These are phyloP conservation scores for Thymus quinquecostatus DNA, from an alignment of 257 asterid species.

Conservation along the genomic window DNA sequence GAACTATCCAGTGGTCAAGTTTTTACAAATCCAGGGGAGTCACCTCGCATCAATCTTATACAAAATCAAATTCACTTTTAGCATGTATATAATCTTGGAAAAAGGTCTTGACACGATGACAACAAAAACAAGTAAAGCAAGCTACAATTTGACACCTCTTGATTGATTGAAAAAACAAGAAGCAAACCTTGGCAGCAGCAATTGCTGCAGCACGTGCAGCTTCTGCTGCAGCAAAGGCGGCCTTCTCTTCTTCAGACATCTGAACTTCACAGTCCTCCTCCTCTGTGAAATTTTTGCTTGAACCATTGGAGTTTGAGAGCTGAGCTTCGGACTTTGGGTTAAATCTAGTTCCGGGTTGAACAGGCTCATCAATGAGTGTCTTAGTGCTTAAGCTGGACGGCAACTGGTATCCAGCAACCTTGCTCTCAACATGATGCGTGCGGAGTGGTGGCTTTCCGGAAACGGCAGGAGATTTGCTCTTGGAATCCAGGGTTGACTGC, in stretches of 20 bases:
- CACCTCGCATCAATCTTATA: slow-evolving; percentile 10
- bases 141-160: slow-evolving; percentile 20
- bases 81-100: slow-evolving; percentile 18
- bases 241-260: slow-evolving; percentile 89
- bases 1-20: slow-evolving; percentile 10
- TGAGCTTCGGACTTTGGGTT: slow-evolving; percentile 55
- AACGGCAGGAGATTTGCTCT: slow-evolving; percentile 53
- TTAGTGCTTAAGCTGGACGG: slow-evolving; percentile 44
- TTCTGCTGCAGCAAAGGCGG: slow-evolving; percentile 92
- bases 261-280: slow-evolving; percentile 54
- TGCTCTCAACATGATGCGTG: slow-evolving; percentile 32
- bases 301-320: slow-evolving; percentile 57
- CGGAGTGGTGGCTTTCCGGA: slow-evolving; percentile 80
- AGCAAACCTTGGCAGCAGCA: slow-evolving; percentile 96
- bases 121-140: slow-evolving; percentile 21
- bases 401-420: slow-evolving; percentile 38
- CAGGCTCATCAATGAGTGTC: slow-evolving; percentile 47
- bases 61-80: slow-evolving; percentile 21
- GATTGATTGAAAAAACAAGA: slow-evolving; percentile 28
- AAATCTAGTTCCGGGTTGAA: slow-evolving; percentile 41
- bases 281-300: slow-evolving; percentile 49
- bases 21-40: slow-evolving; percentile 16
- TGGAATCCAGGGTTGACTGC: slow-evolving; percentile 56
- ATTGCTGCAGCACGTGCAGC: slow-evolving; percentile 90
- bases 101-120: background rate